Evolutionary conservation across 2,329 filamentous ascomycete genomes (phyloP).

Genomic region (Scedosporium boydii): DNA sequence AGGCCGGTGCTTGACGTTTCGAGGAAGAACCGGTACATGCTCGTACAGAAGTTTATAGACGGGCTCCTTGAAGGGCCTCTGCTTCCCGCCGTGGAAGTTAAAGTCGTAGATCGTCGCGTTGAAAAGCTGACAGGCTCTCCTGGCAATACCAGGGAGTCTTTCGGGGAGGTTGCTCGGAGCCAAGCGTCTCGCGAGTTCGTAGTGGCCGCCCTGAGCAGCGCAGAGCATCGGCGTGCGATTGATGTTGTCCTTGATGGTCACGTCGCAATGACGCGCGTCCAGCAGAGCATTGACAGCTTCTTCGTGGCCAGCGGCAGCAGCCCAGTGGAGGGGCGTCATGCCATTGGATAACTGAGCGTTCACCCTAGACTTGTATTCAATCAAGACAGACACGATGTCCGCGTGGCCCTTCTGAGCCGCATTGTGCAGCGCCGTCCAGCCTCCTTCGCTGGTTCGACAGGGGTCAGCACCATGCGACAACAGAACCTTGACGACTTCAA

Average conservation of each 20-base stretch:
- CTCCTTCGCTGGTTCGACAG: not conserved
- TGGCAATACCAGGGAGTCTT: not conserved
- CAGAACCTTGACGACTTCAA: constrained; percentile 18
- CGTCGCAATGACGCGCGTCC: not conserved
- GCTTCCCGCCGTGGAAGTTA: constrained; percentile 4
- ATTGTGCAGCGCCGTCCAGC: constrained; percentile 7
- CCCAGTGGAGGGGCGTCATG: constrained; percentile 22
- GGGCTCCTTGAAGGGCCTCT: constrained; percentile 2
- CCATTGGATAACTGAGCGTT: constrained; percentile 20
- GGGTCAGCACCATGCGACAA: constrained; percentile 1
- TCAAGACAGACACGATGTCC: constrained; percentile 13
- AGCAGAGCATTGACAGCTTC: constrained; percentile 17
- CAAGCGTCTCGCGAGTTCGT: not conserved
- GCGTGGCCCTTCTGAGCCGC: constrained; percentile 7
- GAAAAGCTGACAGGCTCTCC: not conserved
- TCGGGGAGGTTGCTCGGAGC: not conserved
- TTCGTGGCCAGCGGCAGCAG: constrained; percentile 19
- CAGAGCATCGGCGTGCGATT: constrained; percentile 4
- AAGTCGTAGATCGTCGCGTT: constrained; percentile 5
- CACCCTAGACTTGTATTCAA: constrained; percentile 18
- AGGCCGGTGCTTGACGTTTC: constrained; percentile 6
- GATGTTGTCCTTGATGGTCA: constrained; percentile 5
- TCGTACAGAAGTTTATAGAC: constrained; percentile 6
- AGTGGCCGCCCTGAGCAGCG: constrained; percentile 1
- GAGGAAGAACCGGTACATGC: not conserved